phyloP scores from a whole-genome alignment of 2,329 filamentous ascomycete genomes.

The Neurospora sp. region DNA sequence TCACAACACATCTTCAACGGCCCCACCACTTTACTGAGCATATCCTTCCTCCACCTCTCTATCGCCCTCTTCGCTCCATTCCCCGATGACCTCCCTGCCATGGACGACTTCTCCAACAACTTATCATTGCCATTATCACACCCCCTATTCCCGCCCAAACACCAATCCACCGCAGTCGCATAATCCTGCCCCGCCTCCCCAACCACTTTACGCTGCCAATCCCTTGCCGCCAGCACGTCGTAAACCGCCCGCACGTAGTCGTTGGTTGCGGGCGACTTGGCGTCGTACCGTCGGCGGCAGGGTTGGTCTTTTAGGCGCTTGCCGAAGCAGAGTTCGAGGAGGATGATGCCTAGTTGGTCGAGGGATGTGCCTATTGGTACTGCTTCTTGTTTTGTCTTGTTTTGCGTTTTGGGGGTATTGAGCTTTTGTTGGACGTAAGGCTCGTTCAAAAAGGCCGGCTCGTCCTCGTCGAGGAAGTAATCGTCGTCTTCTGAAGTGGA shows the following conservation, averaged over 20 bases:
- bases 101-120: background rate
- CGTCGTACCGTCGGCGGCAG: background rate
- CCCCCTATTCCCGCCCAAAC: conserved; percentile 1
- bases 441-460: conserved; percentile 6
- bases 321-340: conserved; percentile 16
- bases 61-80: background rate
- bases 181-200: conserved; percentile 11
- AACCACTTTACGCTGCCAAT: conserved; percentile 11
- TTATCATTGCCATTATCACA: background rate
- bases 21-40: conserved; percentile 1
- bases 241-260: background rate
- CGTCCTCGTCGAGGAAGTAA: background rate
- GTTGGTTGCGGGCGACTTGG: conserved; percentile 1
- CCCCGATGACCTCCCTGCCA: background rate
- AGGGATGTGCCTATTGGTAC: background rate
- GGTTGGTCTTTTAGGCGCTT: conserved; percentile 5
- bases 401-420: no score
- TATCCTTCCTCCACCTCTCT: conserved; percentile 4
- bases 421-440: conserved; percentile 4
- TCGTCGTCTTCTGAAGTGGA: background rate
- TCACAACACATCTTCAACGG: conserved; percentile 1
- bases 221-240: conserved; percentile 12
- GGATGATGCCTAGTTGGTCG: conserved; percentile 13
- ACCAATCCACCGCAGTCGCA: conserved; percentile 11
- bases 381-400: no score